These are phyloP conservation scores for Hypoxylon rickii DNA, from an alignment of 495 filamentous ascomycete genomes.

Conservation along the genomic window DNA sequence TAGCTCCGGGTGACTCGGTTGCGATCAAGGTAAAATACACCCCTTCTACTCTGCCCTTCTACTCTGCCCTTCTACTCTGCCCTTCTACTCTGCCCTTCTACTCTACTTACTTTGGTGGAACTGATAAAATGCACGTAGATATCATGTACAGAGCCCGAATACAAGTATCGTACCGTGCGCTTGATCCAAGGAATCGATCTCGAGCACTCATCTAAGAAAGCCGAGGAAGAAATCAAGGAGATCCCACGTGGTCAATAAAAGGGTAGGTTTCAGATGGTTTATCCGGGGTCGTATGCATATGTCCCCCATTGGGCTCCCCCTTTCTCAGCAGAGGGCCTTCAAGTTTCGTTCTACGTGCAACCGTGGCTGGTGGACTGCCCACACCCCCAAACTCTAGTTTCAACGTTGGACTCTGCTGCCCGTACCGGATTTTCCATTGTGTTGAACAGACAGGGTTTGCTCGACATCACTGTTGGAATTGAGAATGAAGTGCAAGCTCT, in stretches of 20 bases:
- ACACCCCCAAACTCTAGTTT: not conserved
- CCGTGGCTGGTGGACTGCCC: not conserved
- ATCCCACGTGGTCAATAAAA: not conserved
- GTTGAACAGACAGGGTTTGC: not conserved
- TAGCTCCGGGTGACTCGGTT: slow-evolving; percentile 1
- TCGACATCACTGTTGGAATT: not conserved
- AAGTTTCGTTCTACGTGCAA: not conserved
- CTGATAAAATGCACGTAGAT: no score
- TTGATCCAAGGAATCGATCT: not conserved
- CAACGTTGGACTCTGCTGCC: not conserved
- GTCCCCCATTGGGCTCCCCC: not conserved
- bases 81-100: no score
- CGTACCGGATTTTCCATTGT: not conserved
- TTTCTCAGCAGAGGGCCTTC: not conserved
- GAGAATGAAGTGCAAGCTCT: not conserved
- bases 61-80: no score
- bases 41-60: no score
- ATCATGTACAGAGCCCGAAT: slow-evolving; percentile 1
- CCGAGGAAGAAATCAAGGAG: not conserved
- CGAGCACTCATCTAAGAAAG: not conserved
- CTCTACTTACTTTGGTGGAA: no score
- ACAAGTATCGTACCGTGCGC: not conserved
- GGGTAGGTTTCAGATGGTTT: not conserved
- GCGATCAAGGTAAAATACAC: not conserved
- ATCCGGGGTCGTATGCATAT: not conserved